Conservation (phyloP, 192 early-diverging fungal species). For the Bifiguratus adelaidae region DNA sequence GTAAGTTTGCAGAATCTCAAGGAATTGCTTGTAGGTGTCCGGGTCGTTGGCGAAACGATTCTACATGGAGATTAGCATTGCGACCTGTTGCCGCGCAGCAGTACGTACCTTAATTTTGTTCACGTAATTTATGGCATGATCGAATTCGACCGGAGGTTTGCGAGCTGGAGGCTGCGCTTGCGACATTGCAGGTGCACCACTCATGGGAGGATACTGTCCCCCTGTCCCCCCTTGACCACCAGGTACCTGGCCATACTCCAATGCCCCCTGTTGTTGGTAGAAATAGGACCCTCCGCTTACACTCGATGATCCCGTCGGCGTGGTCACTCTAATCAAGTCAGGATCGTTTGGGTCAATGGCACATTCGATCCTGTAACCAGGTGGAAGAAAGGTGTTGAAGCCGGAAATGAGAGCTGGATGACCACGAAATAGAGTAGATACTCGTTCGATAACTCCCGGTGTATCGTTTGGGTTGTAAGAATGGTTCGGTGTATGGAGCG, state of each 20-base stretch:
- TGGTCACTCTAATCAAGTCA: conserved; percentile 71
- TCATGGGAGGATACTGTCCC: conserved; percentile 22
- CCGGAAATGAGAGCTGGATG: conserved; percentile 85
- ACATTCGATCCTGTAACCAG: conserved; percentile 91
- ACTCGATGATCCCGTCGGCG: conserved; percentile 55
- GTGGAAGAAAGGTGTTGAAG: conserved; percentile 97
- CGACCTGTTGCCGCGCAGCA: neutral
- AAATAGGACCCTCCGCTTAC: conserved; percentile 15
- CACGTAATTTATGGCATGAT: conserved; percentile 97
- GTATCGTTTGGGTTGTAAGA: too few species aligned
- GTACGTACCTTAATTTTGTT: conserved; percentile 88
- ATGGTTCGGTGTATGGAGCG: too few species aligned
- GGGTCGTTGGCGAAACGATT: conserved; percentile 86
- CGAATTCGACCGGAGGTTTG: conserved; percentile 83
- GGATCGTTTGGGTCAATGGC: conserved; percentile 62
- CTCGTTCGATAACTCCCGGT: conserved; percentile 94
- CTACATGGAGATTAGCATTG: conserved; percentile 17
- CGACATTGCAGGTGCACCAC: conserved; percentile 11
- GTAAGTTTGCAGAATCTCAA: conserved; percentile 96
- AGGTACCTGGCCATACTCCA: conserved; percentile 2
- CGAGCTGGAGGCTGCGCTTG: conserved; percentile 16
- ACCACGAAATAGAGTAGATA: conserved; percentile 84
- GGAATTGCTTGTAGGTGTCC: conserved; percentile 92
- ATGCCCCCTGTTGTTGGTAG: conserved; percentile 10
- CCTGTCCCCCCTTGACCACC: conserved; percentile 6